These are phyloP conservation scores for Schizothecium vesticola DNA, from an alignment of 495 filamentous ascomycete genomes.

Conservation along the genomic window DNA sequence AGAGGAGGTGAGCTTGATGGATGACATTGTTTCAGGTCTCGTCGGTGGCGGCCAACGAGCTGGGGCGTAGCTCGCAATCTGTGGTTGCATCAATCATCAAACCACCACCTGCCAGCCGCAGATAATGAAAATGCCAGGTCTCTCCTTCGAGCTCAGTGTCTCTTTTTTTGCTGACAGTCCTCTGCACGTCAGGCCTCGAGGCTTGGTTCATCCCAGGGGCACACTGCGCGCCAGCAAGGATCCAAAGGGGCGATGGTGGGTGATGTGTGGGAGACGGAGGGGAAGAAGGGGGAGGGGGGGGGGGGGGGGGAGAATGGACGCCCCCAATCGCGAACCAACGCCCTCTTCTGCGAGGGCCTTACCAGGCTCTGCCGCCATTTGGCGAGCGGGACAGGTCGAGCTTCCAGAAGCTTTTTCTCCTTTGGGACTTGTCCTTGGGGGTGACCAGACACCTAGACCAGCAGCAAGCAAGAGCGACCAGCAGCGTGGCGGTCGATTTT, in stretches of 20 bases:
- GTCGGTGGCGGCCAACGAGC: conserved; percentile 8
- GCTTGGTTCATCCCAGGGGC: no score
- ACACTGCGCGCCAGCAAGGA: no score
- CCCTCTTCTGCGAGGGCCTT: not conserved
- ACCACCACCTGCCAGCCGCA: not conserved
- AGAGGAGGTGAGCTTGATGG: not conserved
- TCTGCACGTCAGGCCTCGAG: not conserved
- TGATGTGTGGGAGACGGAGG: no score
- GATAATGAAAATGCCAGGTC: not conserved
- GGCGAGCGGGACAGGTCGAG: not conserved
- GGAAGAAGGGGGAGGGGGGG: no score
- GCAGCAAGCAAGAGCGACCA: not conserved
- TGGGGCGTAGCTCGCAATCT: conserved; percentile 8
- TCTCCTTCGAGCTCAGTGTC: not conserved
- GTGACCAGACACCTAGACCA: not conserved
- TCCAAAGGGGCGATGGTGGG: no score
- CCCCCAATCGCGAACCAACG: no score
- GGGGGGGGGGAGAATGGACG: no score
- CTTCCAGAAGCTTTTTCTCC: conserved; percentile 10
- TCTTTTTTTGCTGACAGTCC: not conserved
- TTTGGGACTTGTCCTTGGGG: not conserved
- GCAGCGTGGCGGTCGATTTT: not conserved
- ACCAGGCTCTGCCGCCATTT: not conserved
- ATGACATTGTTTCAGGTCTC: conserved; percentile 7
- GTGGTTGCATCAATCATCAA: conserved; percentile 8